Evolutionary conservation across 805 yeast genomes (phyloP).

Genomic region (Candida methanosorbosa): DNA sequence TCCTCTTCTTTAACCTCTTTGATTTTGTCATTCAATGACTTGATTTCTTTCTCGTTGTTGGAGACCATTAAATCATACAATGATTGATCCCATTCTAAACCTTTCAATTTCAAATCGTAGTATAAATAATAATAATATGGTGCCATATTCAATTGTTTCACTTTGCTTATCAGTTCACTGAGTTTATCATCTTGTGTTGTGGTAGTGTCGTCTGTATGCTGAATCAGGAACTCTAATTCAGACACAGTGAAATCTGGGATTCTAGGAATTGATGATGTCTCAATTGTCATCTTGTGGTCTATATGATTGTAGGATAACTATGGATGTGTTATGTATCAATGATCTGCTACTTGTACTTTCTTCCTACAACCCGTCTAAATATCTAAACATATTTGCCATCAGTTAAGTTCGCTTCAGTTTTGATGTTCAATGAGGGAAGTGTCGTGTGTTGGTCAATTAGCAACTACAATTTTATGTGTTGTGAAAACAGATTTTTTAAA

Average conservation of each 20-base stretch:
- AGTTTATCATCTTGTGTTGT: slow-evolving; percentile 18
- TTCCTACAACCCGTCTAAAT: no score
- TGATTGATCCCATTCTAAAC: slow-evolving; percentile 50
- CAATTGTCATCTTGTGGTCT: slow-evolving; percentile 20
- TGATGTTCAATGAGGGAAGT: no score
- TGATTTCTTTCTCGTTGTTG: slow-evolving; percentile 48
- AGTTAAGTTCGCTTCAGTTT: no score
- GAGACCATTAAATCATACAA: slow-evolving; percentile 42
- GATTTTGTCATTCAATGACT: slow-evolving; percentile 43
- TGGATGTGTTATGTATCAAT: no score
- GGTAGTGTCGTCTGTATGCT: slow-evolving; percentile 20
- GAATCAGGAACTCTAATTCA: slow-evolving; percentile 66
- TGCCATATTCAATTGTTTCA: slow-evolving; percentile 55
- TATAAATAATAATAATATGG: slow-evolving; percentile 73
- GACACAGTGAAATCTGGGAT: slow-evolving; percentile 80
- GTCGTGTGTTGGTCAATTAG: no score
- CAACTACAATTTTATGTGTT: no score
- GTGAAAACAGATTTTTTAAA: no score
- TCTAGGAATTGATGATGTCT: slow-evolving; percentile 35
- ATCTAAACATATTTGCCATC: no score
- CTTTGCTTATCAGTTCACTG: slow-evolving; percentile 29
- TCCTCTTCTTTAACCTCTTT: slow-evolving; percentile 48
- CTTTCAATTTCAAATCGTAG: slow-evolving; percentile 30
- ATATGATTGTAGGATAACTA: no score
- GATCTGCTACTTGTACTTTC: no score